Base-by-base conservation (phyloP, 306 rosid species). In the Gleditsia sinensis region DNA sequence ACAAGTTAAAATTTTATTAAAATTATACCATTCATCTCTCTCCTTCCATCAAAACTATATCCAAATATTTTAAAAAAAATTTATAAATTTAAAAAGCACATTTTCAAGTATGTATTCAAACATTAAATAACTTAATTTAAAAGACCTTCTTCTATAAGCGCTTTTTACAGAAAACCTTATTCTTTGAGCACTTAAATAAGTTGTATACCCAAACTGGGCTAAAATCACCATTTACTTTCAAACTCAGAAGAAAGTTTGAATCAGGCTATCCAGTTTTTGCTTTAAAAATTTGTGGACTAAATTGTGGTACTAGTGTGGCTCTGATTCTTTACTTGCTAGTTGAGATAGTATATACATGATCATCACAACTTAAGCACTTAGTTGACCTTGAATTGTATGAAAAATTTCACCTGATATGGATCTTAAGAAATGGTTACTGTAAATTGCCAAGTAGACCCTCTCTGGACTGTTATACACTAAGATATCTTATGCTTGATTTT, bases 401-500 rank as follows among this genome's bases (percentile, higher is more conserved):
- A 33, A 21, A 37, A 13, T 54, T 27, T 56, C 36, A 34, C 30
- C 32, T 46, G 34, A 55, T 32, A 21, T 39, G 58, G 40, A 64
- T 64, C 58, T 54, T 16, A 28, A 53, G 40, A 62, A 7, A 23
- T 45, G 51, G 45, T 58, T 19, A n/a, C 16, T 21, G 2, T 23
- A 30, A 39, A 28, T 62, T 0, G 32, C 28, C 6, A 51, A 20
- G 11, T 20, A 51, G 48, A 56, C 42, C 43, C 32, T 37, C 2
- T 36, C n/a, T 67, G 32, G 34, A 8, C 25, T 55, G 56, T 42
- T 67, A 14, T 45, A 24, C 49, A 36, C 49, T 51, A 45, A 43
- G 46, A 43, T 20, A 23, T 23, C 32, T 71, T 49, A 30, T 42
- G 65, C 60, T 39, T 72, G 68, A 7, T 21, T 63, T 70, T 28